Evolutionary conservation across 352 stramenopile genomes (phyloP), one percentile per base, ranked within the genome.

Genomic region (Pythium graminicola): DNA sequence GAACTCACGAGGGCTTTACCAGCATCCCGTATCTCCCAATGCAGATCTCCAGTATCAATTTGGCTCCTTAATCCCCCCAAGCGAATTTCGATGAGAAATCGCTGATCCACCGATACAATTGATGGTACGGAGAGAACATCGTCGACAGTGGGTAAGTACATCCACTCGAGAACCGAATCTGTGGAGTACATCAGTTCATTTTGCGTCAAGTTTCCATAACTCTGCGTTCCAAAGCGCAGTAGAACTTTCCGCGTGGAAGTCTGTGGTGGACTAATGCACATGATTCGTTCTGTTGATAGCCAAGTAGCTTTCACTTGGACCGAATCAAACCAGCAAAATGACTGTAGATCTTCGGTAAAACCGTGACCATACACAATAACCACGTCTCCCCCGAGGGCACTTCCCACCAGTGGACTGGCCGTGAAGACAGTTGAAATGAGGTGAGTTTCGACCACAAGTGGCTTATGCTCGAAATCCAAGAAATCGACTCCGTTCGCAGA

Each of bases 401-500:
- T 9, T 22, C 57, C 50, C 5, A 28, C 31, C 7, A 33, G 23
- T 28, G 57, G 38, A 24, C 27, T 27, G 2, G 46, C 20, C 7
- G 10, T 5, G 11, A 11, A 20, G 22, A 65, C 20, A 0, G 29
- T 20, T 11, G 57, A 50, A 20, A 51, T 4, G 11, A 16, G 4
- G 23, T 60, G 50, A 43, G 54, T 45, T 24, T 56, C 22, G 40
- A 55, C 16, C 20, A 50, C 11, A 27, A 36, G 29, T 46, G 53
- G 14, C 1, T 48, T n/a, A 0, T 33, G 6, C n/a, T 32, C 13
- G 19, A 29, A 9, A 10, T 48, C 36, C 9, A 57, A 20, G 53
- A 61, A 62, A 16, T 65, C 39, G 14, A 54, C 31, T 20, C 14
- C 19, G 35, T 65, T 72, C 7, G 47, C 45, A 3, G 54, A 63